phyloP scores from a whole-genome alignment of 352 stramenopile species.

The Phytopythium sindhum region DNA sequence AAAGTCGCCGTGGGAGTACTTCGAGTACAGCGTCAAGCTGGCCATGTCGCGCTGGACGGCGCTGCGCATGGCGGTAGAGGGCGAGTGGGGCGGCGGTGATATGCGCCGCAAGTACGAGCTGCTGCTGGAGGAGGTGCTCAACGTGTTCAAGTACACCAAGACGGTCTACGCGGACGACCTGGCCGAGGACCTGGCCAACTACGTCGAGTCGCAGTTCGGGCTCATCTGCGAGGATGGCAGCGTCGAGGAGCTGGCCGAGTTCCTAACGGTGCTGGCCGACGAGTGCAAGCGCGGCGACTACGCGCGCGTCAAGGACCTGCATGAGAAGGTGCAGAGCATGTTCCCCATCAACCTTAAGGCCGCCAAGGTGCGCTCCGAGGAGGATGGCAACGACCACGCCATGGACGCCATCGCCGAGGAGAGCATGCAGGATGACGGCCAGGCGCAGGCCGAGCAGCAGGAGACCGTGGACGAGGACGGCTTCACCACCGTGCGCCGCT shows the following conservation, averaged over 20 bases:
- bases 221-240: conserved; percentile 78
- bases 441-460: conserved; percentile 13
- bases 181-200: conserved; percentile 59
- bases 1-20: conserved; percentile 79
- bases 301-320: conserved; percentile 55
- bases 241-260: conserved; percentile 61
- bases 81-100: conserved; percentile 80
- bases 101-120: conserved; percentile 81
- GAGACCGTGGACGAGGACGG: conserved; percentile 66
- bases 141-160: conserved; percentile 83
- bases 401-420: conserved; percentile 34
- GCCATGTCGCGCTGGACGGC: conserved; percentile 75
- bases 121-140: conserved; percentile 71
- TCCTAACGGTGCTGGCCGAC: conserved; percentile 62
- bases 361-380: conserved; percentile 51
- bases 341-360: conserved; percentile 81
- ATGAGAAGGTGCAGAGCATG: conserved; percentile 69
- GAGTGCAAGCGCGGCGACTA: conserved; percentile 82
- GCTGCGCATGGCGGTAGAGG: conserved; percentile 80
- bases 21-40: conserved; percentile 82
- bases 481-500: conserved; percentile 75
- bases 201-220: conserved; percentile 75
- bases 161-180: conserved; percentile 63
- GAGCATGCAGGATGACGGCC: conserved; percentile 17
- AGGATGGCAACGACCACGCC: conserved; percentile 21